These are phyloP conservation scores for Alternaria brassicicola DNA, from an alignment of 2,329 filamentous ascomycete genomes.

Conservation along the genomic window DNA sequence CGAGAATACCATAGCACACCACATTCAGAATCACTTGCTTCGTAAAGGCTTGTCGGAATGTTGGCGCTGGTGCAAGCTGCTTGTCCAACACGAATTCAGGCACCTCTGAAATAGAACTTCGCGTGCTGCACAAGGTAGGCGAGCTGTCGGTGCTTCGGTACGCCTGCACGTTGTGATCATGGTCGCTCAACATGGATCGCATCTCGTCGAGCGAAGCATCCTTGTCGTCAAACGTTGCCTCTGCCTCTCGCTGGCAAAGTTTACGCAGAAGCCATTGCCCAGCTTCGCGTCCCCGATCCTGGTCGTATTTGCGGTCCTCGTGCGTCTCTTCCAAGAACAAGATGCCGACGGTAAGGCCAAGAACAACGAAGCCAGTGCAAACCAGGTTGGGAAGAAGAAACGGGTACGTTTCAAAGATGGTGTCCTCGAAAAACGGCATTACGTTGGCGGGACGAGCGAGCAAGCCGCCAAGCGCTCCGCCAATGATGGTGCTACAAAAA, in stretches of 20 bases:
- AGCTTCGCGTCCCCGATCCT: constrained; percentile 76
- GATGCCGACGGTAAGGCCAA: constrained; percentile 78
- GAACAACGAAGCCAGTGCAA: constrained; percentile 76
- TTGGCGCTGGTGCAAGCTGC: constrained; percentile 27
- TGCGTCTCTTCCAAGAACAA: constrained; percentile 96
- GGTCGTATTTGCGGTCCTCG: constrained; percentile 74
- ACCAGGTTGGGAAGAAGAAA: constrained; percentile 94
- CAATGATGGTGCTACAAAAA: constrained; percentile 77
- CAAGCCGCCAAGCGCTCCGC: constrained; percentile 87
- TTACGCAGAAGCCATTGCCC: constrained; percentile 69
- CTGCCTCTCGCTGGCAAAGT: constrained; percentile 35
- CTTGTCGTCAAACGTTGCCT: constrained; percentile 48
- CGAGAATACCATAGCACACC: constrained; percentile 86
- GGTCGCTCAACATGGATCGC: constrained; percentile 63
- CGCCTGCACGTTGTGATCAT: constrained; percentile 60
- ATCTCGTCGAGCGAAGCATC: constrained; percentile 61
- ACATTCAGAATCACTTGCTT: constrained; percentile 86
- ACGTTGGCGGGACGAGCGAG: constrained; percentile 84
- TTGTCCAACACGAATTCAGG: constrained; percentile 46
- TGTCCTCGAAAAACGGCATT: constrained; percentile 79
- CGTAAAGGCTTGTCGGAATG: constrained; percentile 71
- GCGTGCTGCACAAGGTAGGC: constrained; percentile 53
- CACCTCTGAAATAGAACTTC: constrained; percentile 39
- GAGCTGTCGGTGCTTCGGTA: constrained; percentile 65
- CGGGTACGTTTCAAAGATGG: constrained; percentile 83